Conservation (phyloP, 352 stramenopile genomes). For the Phytopythium helicoides region DNA sequence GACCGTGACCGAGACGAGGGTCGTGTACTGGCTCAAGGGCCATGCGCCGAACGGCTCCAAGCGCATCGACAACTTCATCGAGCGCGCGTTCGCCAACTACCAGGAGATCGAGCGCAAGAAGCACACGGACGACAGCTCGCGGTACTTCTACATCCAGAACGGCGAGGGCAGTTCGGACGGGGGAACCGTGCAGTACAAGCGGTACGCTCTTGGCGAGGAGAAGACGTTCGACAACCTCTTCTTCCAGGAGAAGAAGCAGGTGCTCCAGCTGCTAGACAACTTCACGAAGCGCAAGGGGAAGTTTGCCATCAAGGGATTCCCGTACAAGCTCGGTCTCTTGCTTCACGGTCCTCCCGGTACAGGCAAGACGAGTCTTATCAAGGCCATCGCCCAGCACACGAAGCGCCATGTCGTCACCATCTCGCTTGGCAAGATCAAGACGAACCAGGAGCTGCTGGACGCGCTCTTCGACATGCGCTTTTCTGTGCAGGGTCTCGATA, state of each 20-base stretch:
- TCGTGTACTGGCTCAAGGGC: slow-evolving; percentile 29
- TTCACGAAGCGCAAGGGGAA: slow-evolving; percentile 71
- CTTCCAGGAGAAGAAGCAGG: slow-evolving; percentile 74
- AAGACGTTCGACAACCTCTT: slow-evolving; percentile 91
- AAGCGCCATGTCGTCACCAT: slow-evolving; percentile 77
- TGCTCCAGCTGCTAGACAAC: slow-evolving; percentile 74
- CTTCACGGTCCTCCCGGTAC: slow-evolving; percentile 87
- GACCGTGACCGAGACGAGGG: slow-evolving; percentile 16
- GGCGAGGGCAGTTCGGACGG: slow-evolving; percentile 9
- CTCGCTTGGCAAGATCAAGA: slow-evolving; percentile 70
- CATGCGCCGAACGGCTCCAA: slow-evolving; percentile 27
- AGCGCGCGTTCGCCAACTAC: slow-evolving; percentile 31
- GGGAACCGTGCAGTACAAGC: slow-evolving; percentile 42
- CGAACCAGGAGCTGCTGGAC: slow-evolving; percentile 81
- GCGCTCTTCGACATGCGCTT: slow-evolving; percentile 83
- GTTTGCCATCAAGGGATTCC: slow-evolving; percentile 86
- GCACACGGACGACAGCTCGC: slow-evolving; percentile 29
- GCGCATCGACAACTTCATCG: slow-evolving; percentile 38
- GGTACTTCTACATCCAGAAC: slow-evolving; percentile 47
- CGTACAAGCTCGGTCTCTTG: slow-evolving; percentile 87
- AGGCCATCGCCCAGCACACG: slow-evolving; percentile 80
- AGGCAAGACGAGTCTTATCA: slow-evolving; percentile 91
- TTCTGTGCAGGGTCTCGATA: slow-evolving; percentile 51
- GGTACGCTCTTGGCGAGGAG: slow-evolving; percentile 79
- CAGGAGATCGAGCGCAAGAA: slow-evolving; percentile 28